Conservation (phyloP, 2,329 filamentous ascomycete species). For the Aspergillus tanneri region DNA sequence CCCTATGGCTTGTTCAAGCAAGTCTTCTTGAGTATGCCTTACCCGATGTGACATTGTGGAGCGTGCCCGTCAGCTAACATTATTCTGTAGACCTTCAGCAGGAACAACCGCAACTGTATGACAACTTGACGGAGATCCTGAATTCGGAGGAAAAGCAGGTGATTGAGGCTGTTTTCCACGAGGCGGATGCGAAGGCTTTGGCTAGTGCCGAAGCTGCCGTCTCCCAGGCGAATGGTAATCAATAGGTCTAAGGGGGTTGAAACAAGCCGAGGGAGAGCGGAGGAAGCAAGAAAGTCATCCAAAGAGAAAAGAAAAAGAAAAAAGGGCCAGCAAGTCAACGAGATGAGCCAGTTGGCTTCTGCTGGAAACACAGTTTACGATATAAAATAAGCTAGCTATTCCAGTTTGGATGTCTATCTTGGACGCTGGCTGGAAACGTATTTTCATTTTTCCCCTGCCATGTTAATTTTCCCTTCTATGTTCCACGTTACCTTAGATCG, state of each 20-base stretch:
- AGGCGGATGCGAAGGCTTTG: constrained; percentile 60
- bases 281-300: neutral
- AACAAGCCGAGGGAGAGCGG: constrained; percentile 3
- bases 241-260: constrained; percentile 22
- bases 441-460: constrained; percentile 25
- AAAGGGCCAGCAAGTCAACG: constrained; percentile 19
- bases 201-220: constrained; percentile 40
- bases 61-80: constrained; percentile 29
- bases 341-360: constrained; percentile 20
- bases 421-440: constrained; percentile 21
- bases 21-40: constrained; percentile 74
- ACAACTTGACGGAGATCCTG: constrained; percentile 74
- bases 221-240: constrained; percentile 36
- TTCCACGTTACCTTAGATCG: constrained; percentile 15
- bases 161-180: constrained; percentile 73
- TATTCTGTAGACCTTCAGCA: constrained; percentile 70
- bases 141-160: constrained; percentile 76
- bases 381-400: constrained; percentile 20
- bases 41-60: neutral
- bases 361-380: constrained; percentile 15
- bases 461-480: constrained; percentile 12
- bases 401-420: constrained; percentile 18
- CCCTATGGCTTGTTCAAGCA: constrained; percentile 87
- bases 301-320: constrained; percentile 11
- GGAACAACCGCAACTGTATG: constrained; percentile 86